Conservation (phyloP, 2,329 filamentous ascomycete genomes). For the Scedosporium minutisporum region DNA sequence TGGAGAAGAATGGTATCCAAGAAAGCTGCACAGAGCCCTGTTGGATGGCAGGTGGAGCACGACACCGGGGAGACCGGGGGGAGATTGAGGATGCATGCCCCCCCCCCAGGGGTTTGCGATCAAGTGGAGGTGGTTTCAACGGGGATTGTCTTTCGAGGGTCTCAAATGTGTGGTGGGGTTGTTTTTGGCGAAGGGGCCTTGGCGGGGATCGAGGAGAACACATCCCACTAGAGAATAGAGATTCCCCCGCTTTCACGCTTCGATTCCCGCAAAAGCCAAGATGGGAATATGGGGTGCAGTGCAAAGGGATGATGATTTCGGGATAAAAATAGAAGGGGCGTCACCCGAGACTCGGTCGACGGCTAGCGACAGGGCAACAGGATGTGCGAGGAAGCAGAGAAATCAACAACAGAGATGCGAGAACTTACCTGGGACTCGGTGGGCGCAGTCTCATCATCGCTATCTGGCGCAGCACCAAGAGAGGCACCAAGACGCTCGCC, state of each 20-base stretch:
- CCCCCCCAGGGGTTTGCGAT: neutral
- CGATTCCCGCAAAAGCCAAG: neutral
- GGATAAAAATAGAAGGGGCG: too few species aligned
- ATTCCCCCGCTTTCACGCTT: neutral
- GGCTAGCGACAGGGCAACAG: conserved; percentile 5
- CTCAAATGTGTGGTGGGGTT: neutral
- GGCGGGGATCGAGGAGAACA: neutral
- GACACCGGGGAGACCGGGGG: neutral
- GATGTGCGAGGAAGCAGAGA: conserved; percentile 9
- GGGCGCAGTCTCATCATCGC: conserved; percentile 90
- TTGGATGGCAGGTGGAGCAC: neutral
- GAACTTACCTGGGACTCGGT: conserved; percentile 88
- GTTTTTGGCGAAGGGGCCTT: neutral
- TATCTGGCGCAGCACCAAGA: conserved; percentile 82
- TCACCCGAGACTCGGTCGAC: conserved; percentile 5
- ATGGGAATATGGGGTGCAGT: neutral
- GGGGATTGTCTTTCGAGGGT: neutral
- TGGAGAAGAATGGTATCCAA: neutral
- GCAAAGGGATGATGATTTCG: neutral
- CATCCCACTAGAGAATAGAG: neutral
- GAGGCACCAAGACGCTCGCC: conserved; percentile 73
- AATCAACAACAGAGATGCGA: conserved; percentile 10
- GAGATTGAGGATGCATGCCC: neutral
- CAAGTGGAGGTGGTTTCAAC: neutral
- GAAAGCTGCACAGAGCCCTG: neutral